phyloP scores from a whole-genome alignment of 176 grass and related monocot genomes.

The Cenchrus purpureus region DNA sequence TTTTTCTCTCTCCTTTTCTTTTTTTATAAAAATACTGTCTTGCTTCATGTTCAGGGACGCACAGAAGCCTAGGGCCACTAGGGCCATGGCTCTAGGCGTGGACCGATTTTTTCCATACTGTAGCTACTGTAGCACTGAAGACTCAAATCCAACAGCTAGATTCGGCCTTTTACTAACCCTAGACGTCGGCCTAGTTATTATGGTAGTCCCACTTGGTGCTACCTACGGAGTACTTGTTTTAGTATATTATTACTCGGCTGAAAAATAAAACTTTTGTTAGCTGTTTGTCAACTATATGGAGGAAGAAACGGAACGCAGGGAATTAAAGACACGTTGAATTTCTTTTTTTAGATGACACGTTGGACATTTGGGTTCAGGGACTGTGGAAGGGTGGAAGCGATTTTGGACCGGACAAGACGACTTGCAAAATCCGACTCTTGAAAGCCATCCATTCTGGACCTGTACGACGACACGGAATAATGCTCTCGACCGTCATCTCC shows the following conservation, averaged over 20 bases:
- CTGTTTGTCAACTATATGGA: not conserved
- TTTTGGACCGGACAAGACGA: not conserved
- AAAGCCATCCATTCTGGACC: conserved; percentile 1
- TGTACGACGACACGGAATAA: not conserved
- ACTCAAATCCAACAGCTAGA: no score
- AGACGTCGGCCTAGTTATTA: no score
- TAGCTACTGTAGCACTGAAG: no score
- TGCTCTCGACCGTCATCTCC: not conserved
- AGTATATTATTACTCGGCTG: no score
- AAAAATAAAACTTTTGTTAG: not conserved
- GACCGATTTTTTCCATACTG: no score
- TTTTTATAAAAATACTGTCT: no score
- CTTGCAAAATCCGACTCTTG: not conserved
- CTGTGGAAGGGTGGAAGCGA: not conserved
- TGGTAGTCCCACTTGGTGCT: not conserved
- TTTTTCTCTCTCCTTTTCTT: no score
- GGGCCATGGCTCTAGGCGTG: no score
- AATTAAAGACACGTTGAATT: not conserved
- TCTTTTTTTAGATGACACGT: not conserved
- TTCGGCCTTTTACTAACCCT: no score
- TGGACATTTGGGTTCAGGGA: not conserved
- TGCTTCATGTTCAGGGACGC: no score
- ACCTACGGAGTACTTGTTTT: no score
- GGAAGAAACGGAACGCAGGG: not conserved
- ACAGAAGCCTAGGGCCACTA: no score